Conservation (phyloP, 495 filamentous ascomycete species). For the Lineolata rhizophorae region DNA sequence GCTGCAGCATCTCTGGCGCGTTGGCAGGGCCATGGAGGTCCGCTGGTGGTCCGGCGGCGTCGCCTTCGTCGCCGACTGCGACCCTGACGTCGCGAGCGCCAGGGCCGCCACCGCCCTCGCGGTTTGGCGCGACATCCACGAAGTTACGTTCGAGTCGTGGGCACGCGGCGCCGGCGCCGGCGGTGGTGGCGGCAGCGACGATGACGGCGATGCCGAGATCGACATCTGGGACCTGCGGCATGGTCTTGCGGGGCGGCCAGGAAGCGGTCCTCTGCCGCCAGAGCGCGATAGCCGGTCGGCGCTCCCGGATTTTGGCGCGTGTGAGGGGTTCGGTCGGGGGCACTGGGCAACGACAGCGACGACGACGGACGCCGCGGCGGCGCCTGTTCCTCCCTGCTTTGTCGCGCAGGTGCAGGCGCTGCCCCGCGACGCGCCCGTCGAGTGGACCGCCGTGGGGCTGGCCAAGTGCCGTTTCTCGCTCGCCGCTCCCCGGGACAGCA, state of each 20-base stretch:
- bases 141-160: conserved; percentile 4
- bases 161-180: conserved; percentile 12
- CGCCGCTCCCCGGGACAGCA: too few species aligned
- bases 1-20: conserved; percentile 77
- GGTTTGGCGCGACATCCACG: conserved; percentile 31
- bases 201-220: conserved; percentile 25
- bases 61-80: conserved; percentile 34
- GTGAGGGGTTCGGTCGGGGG: conserved; percentile 9
- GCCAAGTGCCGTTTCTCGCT: too few species aligned
- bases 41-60: conserved; percentile 50
- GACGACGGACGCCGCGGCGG: conserved; percentile 2
- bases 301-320: conserved; percentile 12
- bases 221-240: conserved; percentile 57
- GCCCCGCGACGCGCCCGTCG: conserved; percentile 43
- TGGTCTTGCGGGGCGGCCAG: conserved; percentile 22
- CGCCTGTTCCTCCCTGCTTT: conserved; percentile 39
- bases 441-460: conserved; percentile 28
- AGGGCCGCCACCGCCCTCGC: neutral
- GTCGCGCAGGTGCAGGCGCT: conserved; percentile 49
- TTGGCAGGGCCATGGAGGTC: conserved; percentile 50
- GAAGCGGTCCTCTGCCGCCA: conserved; percentile 9
- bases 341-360: conserved; percentile 2
- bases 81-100: neutral
- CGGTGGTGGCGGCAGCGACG: conserved; percentile 9
- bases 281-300: conserved; percentile 1